Conservation (phyloP, 768 basidiomycete genomes). For the Trametes cubensis region DNA sequence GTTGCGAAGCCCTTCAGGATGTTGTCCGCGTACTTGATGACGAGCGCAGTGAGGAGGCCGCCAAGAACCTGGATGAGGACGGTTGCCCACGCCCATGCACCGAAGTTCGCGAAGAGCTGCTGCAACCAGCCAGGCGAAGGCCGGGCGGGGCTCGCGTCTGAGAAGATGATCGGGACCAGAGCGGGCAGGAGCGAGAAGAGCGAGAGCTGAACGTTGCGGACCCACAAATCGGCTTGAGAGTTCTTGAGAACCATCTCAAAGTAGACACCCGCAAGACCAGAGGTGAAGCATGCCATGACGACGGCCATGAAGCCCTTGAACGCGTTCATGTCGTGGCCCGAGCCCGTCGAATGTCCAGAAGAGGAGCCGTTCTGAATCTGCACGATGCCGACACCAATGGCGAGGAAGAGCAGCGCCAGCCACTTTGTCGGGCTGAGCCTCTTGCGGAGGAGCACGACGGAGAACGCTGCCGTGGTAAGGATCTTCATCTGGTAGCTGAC, state of each 20-base stretch:
- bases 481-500: slow-evolving; percentile 99
- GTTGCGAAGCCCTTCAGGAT: slow-evolving; percentile 98
- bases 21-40: slow-evolving; percentile 97
- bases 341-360: slow-evolving; percentile 1
- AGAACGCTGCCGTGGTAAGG: slow-evolving; percentile 92
- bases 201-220: slow-evolving; percentile 87
- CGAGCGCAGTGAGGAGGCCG: slow-evolving; percentile 90
- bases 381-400: slow-evolving; percentile 90
- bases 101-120: slow-evolving; percentile 80
- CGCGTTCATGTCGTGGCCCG: slow-evolving; percentile 75
- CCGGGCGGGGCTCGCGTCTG: slow-evolving; percentile 31
- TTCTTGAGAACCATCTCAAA: slow-evolving; percentile 93
- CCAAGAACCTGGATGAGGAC: slow-evolving; percentile 90
- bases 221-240: slow-evolving; percentile 84
- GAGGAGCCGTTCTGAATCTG: slow-evolving; percentile 73
- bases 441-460: slow-evolving; percentile 79
- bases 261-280: slow-evolving; percentile 89
- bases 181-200: slow-evolving; percentile 92
- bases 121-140: slow-evolving; percentile 18
- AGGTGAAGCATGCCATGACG: slow-evolving; percentile 83
- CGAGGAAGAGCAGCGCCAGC: slow-evolving; percentile 85
- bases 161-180: slow-evolving; percentile 73
- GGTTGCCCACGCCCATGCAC: slow-evolving; percentile 93
- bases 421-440: slow-evolving; percentile 77
- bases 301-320: slow-evolving; percentile 85